phyloP scores from a whole-genome alignment of 495 filamentous ascomycete genomes.

The Lasiosphaeria miniovina region DNA sequence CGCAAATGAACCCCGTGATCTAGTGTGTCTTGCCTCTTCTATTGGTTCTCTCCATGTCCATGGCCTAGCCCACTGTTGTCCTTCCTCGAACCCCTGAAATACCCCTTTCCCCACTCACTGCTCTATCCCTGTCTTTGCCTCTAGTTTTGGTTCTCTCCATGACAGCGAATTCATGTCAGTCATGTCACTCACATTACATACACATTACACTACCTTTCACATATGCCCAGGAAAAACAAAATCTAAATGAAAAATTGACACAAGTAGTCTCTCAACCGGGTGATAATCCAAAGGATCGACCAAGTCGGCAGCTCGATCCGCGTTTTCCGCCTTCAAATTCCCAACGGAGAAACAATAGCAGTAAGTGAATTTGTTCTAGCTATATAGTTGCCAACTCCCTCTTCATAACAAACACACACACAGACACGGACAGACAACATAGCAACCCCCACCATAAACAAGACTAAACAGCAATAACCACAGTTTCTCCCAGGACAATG shows the following conservation, averaged over 20 bases:
- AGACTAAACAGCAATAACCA: background rate
- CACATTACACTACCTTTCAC: too few relatives aligned
- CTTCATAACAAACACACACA: background rate
- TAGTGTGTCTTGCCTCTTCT: constrained; percentile 21
- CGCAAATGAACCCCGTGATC: constrained; percentile 65
- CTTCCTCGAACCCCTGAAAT: too few relatives aligned
- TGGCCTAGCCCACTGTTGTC: background rate
- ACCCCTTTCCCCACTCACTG: too few relatives aligned
- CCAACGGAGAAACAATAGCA: constrained; percentile 21
- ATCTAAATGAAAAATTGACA: background rate
- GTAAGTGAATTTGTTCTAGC: constrained; percentile 11
- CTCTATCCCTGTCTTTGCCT: too few relatives aligned
- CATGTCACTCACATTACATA: too few relatives aligned
- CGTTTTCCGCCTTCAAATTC: constrained; percentile 37
- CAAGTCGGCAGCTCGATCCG: constrained; percentile 36
- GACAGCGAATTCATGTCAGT: too few relatives aligned
- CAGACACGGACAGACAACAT: background rate
- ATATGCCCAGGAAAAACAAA: background rate
- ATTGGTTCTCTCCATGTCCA: background rate
- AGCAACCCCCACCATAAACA: background rate
- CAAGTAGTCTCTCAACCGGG: constrained; percentile 36
- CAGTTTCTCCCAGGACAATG: constrained; percentile 86
- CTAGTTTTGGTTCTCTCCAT: too few relatives aligned
- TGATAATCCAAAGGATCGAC: constrained; percentile 33
- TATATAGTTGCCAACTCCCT: background rate